Evolutionary conservation across 2,329 filamentous ascomycete species (phyloP), one percentile per base, ranked within the genome.

Genomic region (Spiromastix sp.): DNA sequence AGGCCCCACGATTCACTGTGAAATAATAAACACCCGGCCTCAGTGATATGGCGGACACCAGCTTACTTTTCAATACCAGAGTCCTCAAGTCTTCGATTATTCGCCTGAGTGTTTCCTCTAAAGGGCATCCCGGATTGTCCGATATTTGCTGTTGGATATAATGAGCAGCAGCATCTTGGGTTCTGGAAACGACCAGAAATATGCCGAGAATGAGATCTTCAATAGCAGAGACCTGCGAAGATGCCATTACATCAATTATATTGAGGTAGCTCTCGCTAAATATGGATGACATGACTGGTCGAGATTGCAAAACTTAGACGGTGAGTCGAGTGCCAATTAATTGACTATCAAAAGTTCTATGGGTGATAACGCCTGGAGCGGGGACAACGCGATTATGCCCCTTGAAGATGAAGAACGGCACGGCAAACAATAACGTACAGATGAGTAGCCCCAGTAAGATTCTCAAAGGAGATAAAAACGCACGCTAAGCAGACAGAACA

Each of bases 41-140:
- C n/a, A 24, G n/a, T 7, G 7, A 24, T 24, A n/a, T 24, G 34
- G 55, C 51, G 27, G 60, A 52, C 35, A 49, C 51, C 25, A 38
- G 5, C 39, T 26, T 39, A 41, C 38, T 36, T 34, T 38, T 41
- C 4, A 12, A 19, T 9, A 28, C 32, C 26, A 43, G 13, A 2
- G 30, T 16, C 15, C 16, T 26, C 11, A 30, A 9, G 22, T 34
- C 37, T 15, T 34, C 27, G 9, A 19, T n/a, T 16, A 42, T 27
- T 8, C 30, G 38, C 11, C 25, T 28, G n/a, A 37, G 32, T 10
- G 34, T 37, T 15, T 38, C 39, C 21, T 38, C 41, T n/a, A 34
- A 4, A 12, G 31, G 25, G 16, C n/a, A 27, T 16, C 30, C 5
- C n/a, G 20, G 6, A 7, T 35, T 30, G 12, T 38, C 12, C 12